Base-by-base conservation (phyloP, 202 grass and related monocot species). In the Digitaria exilis region DNA sequence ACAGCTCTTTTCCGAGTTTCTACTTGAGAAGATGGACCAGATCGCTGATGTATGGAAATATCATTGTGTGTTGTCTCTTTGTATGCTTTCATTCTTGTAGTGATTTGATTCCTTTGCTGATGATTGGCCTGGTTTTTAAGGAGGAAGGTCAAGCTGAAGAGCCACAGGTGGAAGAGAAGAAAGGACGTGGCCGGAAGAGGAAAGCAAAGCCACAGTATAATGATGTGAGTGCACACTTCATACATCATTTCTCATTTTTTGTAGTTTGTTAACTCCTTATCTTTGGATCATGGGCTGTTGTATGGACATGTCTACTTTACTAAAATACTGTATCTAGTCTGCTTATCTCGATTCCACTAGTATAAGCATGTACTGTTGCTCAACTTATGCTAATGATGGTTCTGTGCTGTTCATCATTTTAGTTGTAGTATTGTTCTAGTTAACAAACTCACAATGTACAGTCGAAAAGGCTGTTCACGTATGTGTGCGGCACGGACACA, bases 11-110 rank as follows among this genome's bases (percentile, higher is more conserved):
- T 96, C 93, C 0, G 81, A 96, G 81, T 99, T 99, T 63, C 89
- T 99, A 1, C 89, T 99, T 14, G 91, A 96, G 85, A 96, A 95
- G 32, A 99, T 99, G 96, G 96, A 99, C 46, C 60, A 87, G 21
- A 96, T 99, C 9, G 88, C 85, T 2, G 82, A 83, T 54, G 96
- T 99, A 86, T n/a, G 28, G 13, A 52, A 73, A 18, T 56, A 49
- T 32, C 26, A 49, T 14, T 15, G 2, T 65, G 2, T 65, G 15
- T 6, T 43, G 42, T 37, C 7, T 60, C 6, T 80, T 39, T 37
- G 19, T 58, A 56, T 12, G 26, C 22, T 18, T 15, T 73, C 61
- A 69, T 39, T 60, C 11, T 6, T 74, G 49, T 73, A 42, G 44
- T 61, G 43, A 66, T 70, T 45, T 61, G 28, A 37, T 29, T 67